Evolutionary conservation across 2,329 filamentous ascomycete genomes (phyloP), one percentile per base, ranked within the genome.

Genomic region (Lasiodiplodia gonubiensis): DNA sequence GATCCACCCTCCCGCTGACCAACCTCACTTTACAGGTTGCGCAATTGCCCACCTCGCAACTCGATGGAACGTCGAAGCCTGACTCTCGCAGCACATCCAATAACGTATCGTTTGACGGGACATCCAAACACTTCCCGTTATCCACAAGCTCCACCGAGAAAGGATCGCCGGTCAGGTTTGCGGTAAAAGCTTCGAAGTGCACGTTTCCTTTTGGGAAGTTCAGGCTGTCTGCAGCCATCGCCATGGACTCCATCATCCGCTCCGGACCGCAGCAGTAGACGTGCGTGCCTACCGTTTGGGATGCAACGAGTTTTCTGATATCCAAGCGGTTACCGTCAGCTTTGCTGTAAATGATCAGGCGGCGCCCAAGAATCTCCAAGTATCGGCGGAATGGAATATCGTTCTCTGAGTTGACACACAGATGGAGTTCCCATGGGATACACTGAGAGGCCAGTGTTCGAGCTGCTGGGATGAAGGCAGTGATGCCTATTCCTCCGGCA

Each of bases 401-500:
- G 0, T 80, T 79, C 0, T 74, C 72, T 0, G 80, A 82, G 10
- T 85, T 82, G 16, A 90, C 84, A 0, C 85, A 87, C 69, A 88
- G 89, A 76, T 90, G 88, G 49, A 90, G 75, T 25, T 80, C 79
- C 46, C 82, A 83, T 67, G 83, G 82, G 74, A 76, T 69, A n/a
- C 70, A 69, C 2, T 70, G 66, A 2, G 55, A 42, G 6, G 74
- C 64, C 14, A 79, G 74, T 14, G 74, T 69, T 59, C 84, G 76
- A 3, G 86, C 72, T 27, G 87, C 78, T 0, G 79, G 72, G 10
- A 91, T 72, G 70, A 90, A 90, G 0, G 89, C 89, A 1, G 89
- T 91, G 69, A 91, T 85, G 0, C 89, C 89, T 35, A 91, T 87
- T 0, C 89, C 89, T 11, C 86, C 89, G 0, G 83, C 87, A 35